Evolutionary conservation across 2,329 filamentous ascomycete species (phyloP).

Genomic region (Verticillium klebahnii): DNA sequence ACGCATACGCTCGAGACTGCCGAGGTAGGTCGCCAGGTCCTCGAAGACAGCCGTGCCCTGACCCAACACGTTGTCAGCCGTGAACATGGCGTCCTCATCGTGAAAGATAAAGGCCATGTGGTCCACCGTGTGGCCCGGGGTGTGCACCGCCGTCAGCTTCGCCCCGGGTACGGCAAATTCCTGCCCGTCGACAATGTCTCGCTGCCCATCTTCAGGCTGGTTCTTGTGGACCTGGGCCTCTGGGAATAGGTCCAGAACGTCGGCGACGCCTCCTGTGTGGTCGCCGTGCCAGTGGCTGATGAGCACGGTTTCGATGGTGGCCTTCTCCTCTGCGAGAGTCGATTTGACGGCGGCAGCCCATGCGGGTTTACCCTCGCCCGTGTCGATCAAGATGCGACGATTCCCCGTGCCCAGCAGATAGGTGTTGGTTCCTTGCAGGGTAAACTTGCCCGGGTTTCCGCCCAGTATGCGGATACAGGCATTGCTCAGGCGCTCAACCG

Average conservation of each 20-base stretch:
- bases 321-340: conserved; percentile 63
- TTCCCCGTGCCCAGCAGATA: conserved; percentile 80
- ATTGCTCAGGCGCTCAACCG: conserved; percentile 73
- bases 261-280: conserved; percentile 70
- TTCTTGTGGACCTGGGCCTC: conserved; percentile 62
- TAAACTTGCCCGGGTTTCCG: conserved; percentile 83
- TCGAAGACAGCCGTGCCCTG: conserved; percentile 86
- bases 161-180: conserved; percentile 54
- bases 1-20: conserved; percentile 65
- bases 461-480: conserved; percentile 79
- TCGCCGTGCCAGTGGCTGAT: conserved; percentile 93
- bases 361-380: conserved; percentile 71
- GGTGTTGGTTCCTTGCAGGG: conserved; percentile 81
- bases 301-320: conserved; percentile 63
- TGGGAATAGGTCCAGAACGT: conserved; percentile 63
- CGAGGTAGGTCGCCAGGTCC: conserved; percentile 64
- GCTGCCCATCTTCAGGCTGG: conserved; percentile 47
- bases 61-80: conserved; percentile 82
- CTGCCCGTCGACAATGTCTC: conserved; percentile 45
- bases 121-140: conserved; percentile 70
- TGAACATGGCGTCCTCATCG: conserved; percentile 81
- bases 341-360: conserved; percentile 67
- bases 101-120: conserved; percentile 75
- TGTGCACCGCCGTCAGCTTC: conserved; percentile 60
- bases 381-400: conserved; percentile 79